Percentiles rank a stretch among this genome's conserved stretches.
Conservation (phyloP, 2,329 filamentous ascomycete genomes). For the Pleomassaria siparia region DNA sequence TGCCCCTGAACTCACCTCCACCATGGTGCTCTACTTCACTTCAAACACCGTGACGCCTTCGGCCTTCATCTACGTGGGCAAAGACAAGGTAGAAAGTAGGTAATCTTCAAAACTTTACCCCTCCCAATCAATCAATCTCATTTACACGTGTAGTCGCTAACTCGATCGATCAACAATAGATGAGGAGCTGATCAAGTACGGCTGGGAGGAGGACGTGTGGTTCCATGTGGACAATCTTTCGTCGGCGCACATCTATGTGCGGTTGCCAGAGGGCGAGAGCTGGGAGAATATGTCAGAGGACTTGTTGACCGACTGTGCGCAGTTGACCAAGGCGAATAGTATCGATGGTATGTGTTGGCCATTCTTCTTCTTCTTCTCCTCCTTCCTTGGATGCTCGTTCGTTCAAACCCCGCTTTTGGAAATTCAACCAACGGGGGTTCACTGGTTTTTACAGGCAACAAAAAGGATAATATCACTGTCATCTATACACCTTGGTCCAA, state of each 20-base stretch:
- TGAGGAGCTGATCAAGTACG: constrained; percentile 92
- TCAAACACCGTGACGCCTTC: constrained; percentile 80
- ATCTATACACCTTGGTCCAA: constrained; percentile 99
- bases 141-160: background rate
- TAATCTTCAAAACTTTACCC: constrained; percentile 8
- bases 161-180: constrained; percentile 61
- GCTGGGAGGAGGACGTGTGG: constrained; percentile 96
- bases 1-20: constrained; percentile 1
- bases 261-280: constrained; percentile 72
- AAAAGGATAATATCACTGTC: constrained; percentile 95
- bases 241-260: constrained; percentile 93
- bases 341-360: constrained; percentile 79
- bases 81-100: constrained; percentile 98
- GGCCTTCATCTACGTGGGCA: constrained; percentile 92
- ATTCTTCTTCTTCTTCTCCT: too few relatives aligned
- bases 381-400: background rate
- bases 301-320: constrained; percentile 84
- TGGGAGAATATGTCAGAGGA: constrained; percentile 81
- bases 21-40: constrained; percentile 95
- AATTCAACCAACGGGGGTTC: too few relatives aligned
- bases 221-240: constrained; percentile 98
- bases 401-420: too few relatives aligned
- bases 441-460: too few relatives aligned
- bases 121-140: background rate
- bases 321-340: constrained; percentile 97